Base-by-base conservation (phyloP, 78 protist genomes). In the Dictyostelium discoideum region DNA sequence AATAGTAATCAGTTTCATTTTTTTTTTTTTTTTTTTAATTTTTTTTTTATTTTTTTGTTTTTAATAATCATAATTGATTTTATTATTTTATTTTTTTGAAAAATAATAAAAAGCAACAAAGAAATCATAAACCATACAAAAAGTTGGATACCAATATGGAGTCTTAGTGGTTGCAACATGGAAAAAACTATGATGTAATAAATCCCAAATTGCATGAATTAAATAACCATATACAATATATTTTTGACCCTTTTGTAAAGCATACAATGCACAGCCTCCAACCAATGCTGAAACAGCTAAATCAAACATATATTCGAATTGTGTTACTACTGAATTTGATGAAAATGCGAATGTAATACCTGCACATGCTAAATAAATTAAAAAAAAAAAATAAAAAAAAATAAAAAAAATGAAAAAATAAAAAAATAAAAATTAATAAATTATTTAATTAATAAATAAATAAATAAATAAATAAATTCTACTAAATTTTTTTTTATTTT, bases 121-220 rank as follows among this genome's bases (percentile, higher is more conserved):
- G 20, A 74, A 26, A 32, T 74, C 81, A 18, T 74, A 74, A 37
- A 74, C 24, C 42, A 74, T 32, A 37, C 81, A 74, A 37, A 74
- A 37, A 29, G 81, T 32, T 14, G 81, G 81, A 6, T 74, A 74
- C 81, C 81, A 74, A 74, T 74, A 74, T 14, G 81, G 81, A 37
- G 81, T 74, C 14, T 37, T 29, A 16, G 81, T 74, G 0, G 39
- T 11, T 2, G 42, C 42, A 0, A 74, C 4, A 14, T 37, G 50
- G 46, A 74, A 74, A 26, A 37, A 74, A 74, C 44, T 16, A 37
- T 74, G 81, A 16, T 74, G 81, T 13, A 74, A 16, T 74, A 32
- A 29, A 74, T 74, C 81, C 81, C 81, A 74, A 29, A 13, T 3
- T 29, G 81, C 81, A 74, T 74, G 81, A 14, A 74, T 7, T 8